Evolutionary conservation across 169 alveolate genomes (phyloP), one percentile per base, ranked within the genome.

Genomic region (Ichthyophthirius multifiliis): DNA sequence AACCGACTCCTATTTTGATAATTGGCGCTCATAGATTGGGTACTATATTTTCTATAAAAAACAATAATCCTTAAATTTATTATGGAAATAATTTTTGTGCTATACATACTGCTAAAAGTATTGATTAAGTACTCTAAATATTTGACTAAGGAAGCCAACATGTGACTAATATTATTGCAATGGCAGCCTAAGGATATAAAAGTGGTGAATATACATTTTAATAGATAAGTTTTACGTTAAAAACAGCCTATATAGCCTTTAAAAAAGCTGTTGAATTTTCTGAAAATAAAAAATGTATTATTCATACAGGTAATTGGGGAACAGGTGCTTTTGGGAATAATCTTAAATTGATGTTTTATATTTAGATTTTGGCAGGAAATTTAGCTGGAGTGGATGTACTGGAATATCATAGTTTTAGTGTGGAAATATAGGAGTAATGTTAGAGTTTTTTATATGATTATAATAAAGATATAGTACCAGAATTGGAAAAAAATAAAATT

Each of bases 241-340:
- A 1, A 1, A 55, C 71, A 10, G 71, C 71, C 13, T 55, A 18
- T 5, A 55, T 27, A 23, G 71, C 71, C 13, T 55, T 55, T 7
- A 23, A 27, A 10, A 27, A 55, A 55, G 71, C 71, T 0, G 41
- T 55, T 0, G 16, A 20, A 20, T 3, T 0, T 9, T 27, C 71
- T 55, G 9, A 16, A 18, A 1, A 1, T 1, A 27, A 23, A 55
- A 55, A 55, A 6, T 55, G 71, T 55, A 39, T 55, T 23, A 55
- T 55, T 27, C 71, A 55, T 55, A 55, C 71, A 55, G 71, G 71
- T 15, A 55, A 55, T 55, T 55, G 71, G 71, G 71, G 71, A 23
- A 27, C 43, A 10, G 71, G 71, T 27, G 71, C 71, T 6, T 55
- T 55, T 55, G 71, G 71, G 1, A 55, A 55, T 23, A 55, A 55